Conservation (phyloP, 345 rosid genomes). For the Viola odorata region DNA sequence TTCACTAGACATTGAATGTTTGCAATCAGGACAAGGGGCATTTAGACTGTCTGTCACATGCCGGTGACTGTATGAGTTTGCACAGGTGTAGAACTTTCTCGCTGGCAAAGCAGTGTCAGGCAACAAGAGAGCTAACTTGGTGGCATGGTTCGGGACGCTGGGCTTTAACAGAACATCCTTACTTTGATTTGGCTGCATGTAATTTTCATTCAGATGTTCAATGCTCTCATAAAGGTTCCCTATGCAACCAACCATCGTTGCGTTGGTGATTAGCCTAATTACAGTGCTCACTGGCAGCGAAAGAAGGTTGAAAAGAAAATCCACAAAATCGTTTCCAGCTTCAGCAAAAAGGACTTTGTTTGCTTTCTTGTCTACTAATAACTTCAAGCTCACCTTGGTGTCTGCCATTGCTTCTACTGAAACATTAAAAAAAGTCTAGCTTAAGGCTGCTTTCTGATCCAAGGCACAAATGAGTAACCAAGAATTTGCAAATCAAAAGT, state of each 20-base stretch:
- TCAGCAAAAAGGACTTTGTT: conserved; percentile 23
- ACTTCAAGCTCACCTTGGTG: conserved; percentile 9
- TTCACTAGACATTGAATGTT: accelerated
- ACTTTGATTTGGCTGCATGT: conserved; percentile 6
- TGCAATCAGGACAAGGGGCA: not conserved
- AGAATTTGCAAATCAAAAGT: too few species aligned
- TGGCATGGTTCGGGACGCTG: too few species aligned
- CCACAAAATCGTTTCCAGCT: conserved; percentile 29
- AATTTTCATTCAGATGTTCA: conserved; percentile 9
- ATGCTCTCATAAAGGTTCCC: conserved; percentile 16
- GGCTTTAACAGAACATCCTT: conserved; percentile 16
- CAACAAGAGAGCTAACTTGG: not conserved
- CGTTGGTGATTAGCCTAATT: not conserved
- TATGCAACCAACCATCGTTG: conserved; percentile 12
- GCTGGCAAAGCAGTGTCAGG: not conserved
- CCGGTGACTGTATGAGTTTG: not conserved
- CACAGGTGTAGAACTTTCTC: not conserved
- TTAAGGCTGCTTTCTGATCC: too few species aligned
- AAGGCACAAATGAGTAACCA: too few species aligned
- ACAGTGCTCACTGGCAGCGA: conserved; percentile 18
- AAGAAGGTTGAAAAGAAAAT: conserved; percentile 24
- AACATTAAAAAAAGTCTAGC: not conserved
- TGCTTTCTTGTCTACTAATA: conserved; percentile 7
- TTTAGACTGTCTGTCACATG: not conserved
- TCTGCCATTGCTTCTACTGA: not conserved